These are phyloP conservation scores for Neoarthrinium moseri DNA, from an alignment of 2,329 filamentous ascomycete species.

Conservation along the genomic window DNA sequence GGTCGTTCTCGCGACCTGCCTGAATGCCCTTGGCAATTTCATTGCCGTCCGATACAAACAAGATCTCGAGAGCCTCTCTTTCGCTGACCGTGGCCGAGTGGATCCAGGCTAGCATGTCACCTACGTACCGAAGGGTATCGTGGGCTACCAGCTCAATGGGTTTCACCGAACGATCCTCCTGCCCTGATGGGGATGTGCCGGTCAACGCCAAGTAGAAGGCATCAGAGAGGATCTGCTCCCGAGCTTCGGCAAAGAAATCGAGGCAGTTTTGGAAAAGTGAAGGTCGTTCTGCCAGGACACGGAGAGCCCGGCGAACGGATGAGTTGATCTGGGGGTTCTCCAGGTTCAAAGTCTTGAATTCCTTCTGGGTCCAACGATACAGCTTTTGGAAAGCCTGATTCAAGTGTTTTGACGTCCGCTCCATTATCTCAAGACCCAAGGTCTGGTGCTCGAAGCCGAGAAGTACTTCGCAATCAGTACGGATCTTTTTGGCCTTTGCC, in stretches of 20 bases:
- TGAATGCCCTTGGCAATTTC: conserved; percentile 83
- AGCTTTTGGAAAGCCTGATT: conserved; percentile 93
- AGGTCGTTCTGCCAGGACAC: conserved; percentile 85
- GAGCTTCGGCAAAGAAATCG: conserved; percentile 87
- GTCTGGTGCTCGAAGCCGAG: conserved; percentile 89
- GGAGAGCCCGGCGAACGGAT: conserved; percentile 78
- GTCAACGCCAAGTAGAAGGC: conserved; percentile 87
- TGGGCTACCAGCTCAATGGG: conserved; percentile 94
- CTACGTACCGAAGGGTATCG: conserved; percentile 86
- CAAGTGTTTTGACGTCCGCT: conserved; percentile 81
- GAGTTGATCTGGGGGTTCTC: conserved; percentile 92
- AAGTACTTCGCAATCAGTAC: conserved; percentile 83
- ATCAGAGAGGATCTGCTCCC: conserved; percentile 83
- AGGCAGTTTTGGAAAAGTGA: conserved; percentile 90
- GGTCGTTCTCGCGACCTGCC: conserved; percentile 76
- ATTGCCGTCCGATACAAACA: conserved; percentile 89
- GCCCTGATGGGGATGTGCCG: conserved; percentile 60
- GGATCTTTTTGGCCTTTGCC: conserved; percentile 79
- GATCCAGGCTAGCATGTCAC: conserved; percentile 97
- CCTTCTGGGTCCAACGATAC: conserved; percentile 90
- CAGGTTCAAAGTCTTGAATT: conserved; percentile 88
- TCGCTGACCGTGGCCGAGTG: conserved; percentile 95
- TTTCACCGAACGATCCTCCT: conserved; percentile 65
- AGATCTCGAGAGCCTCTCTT: conserved; percentile 82
- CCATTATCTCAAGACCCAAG: conserved; percentile 86